Percentiles rank a stretch among this genome's conserved stretches.
phyloP scores from a whole-genome alignment of 2,329 filamentous ascomycete genomes.

The Colletotrichum sojae region DNA sequence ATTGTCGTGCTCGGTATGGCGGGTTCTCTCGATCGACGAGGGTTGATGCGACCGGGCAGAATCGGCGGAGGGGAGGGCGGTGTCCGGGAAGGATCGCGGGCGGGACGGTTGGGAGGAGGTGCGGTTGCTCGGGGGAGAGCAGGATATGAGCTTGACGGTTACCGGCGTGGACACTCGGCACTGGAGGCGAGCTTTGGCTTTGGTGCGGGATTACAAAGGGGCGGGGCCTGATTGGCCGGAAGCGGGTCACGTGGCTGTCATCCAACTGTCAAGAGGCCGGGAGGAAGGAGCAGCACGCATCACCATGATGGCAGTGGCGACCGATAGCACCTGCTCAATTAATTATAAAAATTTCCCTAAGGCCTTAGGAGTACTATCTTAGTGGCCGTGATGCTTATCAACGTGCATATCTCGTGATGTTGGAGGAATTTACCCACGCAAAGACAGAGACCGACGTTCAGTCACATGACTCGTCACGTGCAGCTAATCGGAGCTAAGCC shows the following conservation, averaged over 20 bases:
- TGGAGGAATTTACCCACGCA: no score
- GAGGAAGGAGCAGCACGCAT: constrained; percentile 11
- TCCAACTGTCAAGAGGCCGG: background rate
- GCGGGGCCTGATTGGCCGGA: constrained; percentile 41
- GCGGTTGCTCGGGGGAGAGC: constrained; percentile 17
- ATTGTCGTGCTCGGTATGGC: constrained; percentile 26
- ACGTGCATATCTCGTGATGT: background rate
- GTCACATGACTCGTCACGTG: constrained; percentile 41
- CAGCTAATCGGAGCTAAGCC: constrained; percentile 30
- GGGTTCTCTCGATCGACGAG: constrained; percentile 24
- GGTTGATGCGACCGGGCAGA: constrained; percentile 37
- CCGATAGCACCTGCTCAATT: background rate
- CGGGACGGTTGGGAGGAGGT: constrained; percentile 10
- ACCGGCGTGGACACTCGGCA: constrained; percentile 30
- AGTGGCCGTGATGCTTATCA: accelerated
- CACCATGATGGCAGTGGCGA: constrained; percentile 26
- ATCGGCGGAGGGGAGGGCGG: constrained; percentile 3
- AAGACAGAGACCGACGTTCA: accelerated
- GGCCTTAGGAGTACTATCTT: accelerated
- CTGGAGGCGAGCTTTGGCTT: constrained; percentile 36
- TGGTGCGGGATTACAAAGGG: constrained; percentile 44
- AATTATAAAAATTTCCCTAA: background rate
- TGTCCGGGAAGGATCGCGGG: constrained; percentile 9
- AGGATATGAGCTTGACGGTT: constrained; percentile 39
- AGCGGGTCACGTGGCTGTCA: constrained; percentile 24